Evolutionary conservation across 1,284 basidiomycete species (phyloP), one percentile per base, ranked within the genome.

Genomic region (Laetiporus sulphureus): DNA sequence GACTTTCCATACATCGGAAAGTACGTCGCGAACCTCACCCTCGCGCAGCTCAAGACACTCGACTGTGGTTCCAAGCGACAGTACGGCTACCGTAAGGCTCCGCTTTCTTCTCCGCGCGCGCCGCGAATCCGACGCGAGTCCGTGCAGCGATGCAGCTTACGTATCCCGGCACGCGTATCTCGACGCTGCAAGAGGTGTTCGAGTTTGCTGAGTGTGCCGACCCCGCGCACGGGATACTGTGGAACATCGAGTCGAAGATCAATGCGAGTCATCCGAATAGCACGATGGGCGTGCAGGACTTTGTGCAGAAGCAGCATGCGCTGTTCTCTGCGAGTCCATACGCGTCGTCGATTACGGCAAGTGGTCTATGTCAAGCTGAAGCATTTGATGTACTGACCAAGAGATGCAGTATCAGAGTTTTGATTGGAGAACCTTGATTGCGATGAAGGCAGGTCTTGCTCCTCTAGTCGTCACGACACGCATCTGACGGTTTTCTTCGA

Each of bases 241-340:
- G 79, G 73, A 89, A 90, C 57, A 83, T 91, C 46, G 87, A 90
- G 63, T 83, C 81, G 32, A 91, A 90, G 61, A 73, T 89, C 44
- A 71, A 89, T 52, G 66, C 83, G 3, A 68, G 66, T 23, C 56
- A 67, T 43, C 67, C 71, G 8, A 74, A 79, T 52, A 63, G 67
- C 33, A 88, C 87, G 6, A 65, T 66, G n/a, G 57, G 65, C 8
- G 77, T 81, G 1, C 64, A 77, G 18, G 77, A 79, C 42, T 91
- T 90, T 55, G 84, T 86, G 8, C 61, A 64, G 42, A 69, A 66
- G 30, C 83, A 86, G 54, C 66, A 80, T 52, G 69, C 67, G 6
- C 57, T 72, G 24, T 85, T 86, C 52, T 50, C 61, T 23, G 60
- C 60, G 10, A 84, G 79, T 45, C 67, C 71, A 18, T 84, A 84